Conservation (phyloP, 2,329 filamentous ascomycete species). For the Colletotrichum coccodes region DNA sequence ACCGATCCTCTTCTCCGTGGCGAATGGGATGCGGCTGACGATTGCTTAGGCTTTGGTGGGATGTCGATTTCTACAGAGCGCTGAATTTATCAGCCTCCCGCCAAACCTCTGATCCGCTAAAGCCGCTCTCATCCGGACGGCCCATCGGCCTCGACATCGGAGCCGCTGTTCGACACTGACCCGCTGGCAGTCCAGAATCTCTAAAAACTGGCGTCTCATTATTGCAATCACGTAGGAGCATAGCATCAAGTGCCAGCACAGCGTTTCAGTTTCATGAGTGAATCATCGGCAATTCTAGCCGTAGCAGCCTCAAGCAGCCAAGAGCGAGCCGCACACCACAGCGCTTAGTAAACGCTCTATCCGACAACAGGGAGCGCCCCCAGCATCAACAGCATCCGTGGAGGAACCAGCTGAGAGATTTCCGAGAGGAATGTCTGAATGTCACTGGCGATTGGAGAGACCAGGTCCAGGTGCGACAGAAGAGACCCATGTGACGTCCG, state of each 20-base stretch:
- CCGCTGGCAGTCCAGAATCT: neutral
- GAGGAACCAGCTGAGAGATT: neutral
- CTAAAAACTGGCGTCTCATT: neutral
- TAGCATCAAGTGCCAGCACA: neutral
- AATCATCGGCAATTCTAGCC: constrained; percentile 19
- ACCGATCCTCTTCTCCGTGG: constrained; percentile 6
- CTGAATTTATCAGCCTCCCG: constrained; percentile 19
- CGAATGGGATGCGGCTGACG: constrained; percentile 10
- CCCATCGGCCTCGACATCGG: constrained; percentile 9
- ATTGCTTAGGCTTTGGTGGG: constrained; percentile 8
- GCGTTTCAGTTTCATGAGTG: neutral
- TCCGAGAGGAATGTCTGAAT: neutral
- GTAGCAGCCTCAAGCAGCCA: constrained; percentile 7
- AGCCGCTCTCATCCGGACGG: constrained; percentile 19
- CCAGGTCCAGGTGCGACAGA: neutral
- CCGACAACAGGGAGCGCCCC: constrained; percentile 27
- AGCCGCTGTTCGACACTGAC: neutral
- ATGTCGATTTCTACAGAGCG: neutral
- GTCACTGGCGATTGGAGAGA: constrained; percentile 1
- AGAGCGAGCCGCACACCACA: neutral
- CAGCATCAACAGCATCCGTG: neutral
- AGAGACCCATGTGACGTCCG: constrained; percentile 12
- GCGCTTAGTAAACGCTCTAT: neutral
- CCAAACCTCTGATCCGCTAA: constrained; percentile 5
- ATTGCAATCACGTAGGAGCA: neutral